A percentile compares a stretch with the other conserved stretches of the same genome.
These are phyloP conservation scores for Rhodotorula sp. DNA, from an alignment of 1,284 basidiomycete species.

Conservation along the genomic window DNA sequence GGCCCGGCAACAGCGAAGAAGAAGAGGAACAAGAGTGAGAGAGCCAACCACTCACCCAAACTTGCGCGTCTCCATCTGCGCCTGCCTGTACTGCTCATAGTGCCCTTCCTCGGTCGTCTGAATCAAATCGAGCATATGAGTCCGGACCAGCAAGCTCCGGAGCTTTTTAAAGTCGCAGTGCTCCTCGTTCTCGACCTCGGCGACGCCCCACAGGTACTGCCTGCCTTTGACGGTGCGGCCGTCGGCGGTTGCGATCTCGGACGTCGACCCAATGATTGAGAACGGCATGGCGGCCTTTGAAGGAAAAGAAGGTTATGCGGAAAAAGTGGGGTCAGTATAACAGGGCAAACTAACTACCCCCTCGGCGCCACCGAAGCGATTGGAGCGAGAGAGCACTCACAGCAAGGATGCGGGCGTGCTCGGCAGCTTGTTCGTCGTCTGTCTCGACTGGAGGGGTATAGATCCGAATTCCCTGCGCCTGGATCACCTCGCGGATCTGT, in stretches of 20 bases:
- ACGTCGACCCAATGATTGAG: slow-evolving; percentile 95
- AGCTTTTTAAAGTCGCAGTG: slow-evolving; percentile 99
- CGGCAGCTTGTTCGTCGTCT: slow-evolving; percentile 83
- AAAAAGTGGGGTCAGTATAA: neutral
- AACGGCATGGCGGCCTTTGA: slow-evolving; percentile 80
- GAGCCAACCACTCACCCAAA: slow-evolving; percentile 56
- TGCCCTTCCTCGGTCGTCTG: slow-evolving; percentile 92
- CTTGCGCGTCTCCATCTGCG: slow-evolving; percentile 99
- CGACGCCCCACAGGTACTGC: slow-evolving; percentile 99
- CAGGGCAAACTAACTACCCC: neutral
- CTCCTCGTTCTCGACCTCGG: slow-evolving; percentile 98
- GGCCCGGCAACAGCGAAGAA: neutral
- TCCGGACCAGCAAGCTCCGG: slow-evolving; percentile 90
- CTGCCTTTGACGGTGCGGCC: slow-evolving; percentile 94
- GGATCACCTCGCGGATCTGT: slow-evolving; percentile 84
- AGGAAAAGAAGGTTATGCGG: neutral
- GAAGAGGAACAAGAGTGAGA: neutral
- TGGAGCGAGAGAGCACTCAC: slow-evolving; percentile 21
- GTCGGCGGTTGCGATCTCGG: slow-evolving; percentile 87
- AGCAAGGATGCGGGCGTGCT: slow-evolving; percentile 80
- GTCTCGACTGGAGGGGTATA: slow-evolving; percentile 89
- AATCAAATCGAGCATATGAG: slow-evolving; percentile 98
- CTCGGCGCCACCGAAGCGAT: neutral
- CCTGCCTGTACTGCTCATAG: slow-evolving; percentile 97
- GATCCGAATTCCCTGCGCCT: slow-evolving; percentile 87